phyloP scores from a whole-genome alignment of 2,329 filamentous ascomycete species.

The Dactylella cylindrospora region DNA sequence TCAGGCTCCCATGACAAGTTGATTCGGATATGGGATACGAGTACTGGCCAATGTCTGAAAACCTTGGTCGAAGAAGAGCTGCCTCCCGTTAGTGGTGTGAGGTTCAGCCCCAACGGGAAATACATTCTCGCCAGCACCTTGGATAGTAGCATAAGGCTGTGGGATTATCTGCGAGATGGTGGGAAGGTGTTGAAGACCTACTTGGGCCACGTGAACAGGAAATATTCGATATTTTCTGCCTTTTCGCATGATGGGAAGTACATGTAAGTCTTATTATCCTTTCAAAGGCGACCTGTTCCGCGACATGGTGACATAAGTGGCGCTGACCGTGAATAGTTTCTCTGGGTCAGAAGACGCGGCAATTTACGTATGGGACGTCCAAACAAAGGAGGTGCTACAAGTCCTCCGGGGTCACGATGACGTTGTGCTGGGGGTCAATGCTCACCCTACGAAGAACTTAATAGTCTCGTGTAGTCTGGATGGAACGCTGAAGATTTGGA shows the following conservation, averaged over 20 bases:
- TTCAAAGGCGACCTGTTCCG: neutral
- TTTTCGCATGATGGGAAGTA: conserved; percentile 68
- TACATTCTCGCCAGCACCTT: conserved; percentile 90
- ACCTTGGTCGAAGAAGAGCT: conserved; percentile 97
- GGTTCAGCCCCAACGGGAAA: conserved; percentile 90
- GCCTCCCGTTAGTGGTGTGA: conserved; percentile 81
- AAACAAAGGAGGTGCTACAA: conserved; percentile 79
- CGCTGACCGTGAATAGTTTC: conserved; percentile 50
- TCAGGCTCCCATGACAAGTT: conserved; percentile 89
- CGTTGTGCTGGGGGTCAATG: conserved; percentile 63
- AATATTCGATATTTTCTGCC: conserved; percentile 68
- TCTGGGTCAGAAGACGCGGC: conserved; percentile 63
- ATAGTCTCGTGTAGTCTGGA: conserved; percentile 67
- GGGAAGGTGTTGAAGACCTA: conserved; percentile 95
- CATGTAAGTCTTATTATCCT: conserved; percentile 41
- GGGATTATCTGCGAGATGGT: conserved; percentile 77
- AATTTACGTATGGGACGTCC: conserved; percentile 87
- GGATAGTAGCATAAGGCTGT: conserved; percentile 84
- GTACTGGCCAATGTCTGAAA: conserved; percentile 88
- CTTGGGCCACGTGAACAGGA: conserved; percentile 82
- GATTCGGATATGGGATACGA: conserved; percentile 93
- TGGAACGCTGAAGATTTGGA: conserved; percentile 64
- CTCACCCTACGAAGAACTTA: conserved; percentile 58
- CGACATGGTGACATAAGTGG: conserved; percentile 45
- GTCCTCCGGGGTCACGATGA: conserved; percentile 61